phyloP scores from a whole-genome alignment of 2,329 filamentous ascomycete species.

The Calycina herbarum region DNA sequence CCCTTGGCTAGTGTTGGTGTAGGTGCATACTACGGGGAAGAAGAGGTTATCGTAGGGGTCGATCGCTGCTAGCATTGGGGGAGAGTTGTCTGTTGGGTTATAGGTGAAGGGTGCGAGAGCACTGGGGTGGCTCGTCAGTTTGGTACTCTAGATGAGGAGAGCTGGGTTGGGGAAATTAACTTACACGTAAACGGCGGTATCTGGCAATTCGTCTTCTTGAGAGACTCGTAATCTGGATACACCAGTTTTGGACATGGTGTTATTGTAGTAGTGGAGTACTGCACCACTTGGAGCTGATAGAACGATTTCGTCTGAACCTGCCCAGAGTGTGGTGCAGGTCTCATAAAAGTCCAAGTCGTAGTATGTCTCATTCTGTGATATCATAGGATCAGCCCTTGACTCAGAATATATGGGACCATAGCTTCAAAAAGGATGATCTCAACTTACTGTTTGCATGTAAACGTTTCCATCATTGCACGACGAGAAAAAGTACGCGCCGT shows the following conservation, averaged over 20 bases:
- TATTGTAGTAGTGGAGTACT: conserved; percentile 39
- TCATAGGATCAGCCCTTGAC: no score
- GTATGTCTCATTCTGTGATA: conserved; percentile 19
- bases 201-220: conserved; percentile 10
- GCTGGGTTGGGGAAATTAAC: no score
- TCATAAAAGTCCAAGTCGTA: conserved; percentile 14
- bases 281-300: conserved; percentile 26
- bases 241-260: conserved; percentile 38
- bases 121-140: no score
- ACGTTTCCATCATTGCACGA: conserved; percentile 41
- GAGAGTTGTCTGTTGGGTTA: no score
- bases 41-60: conserved; percentile 33
- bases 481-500: conserved; percentile 29
- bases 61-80: conserved; percentile 1
- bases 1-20: conserved; percentile 8
- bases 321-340: conserved; percentile 29
- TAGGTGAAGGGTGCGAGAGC: conserved; percentile 1
- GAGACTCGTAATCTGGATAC: conserved; percentile 37
- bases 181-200: not conserved
- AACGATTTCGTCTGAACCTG: conserved; percentile 24
- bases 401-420: no score
- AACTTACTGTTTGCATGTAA: conserved; percentile 24
- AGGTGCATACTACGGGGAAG: conserved; percentile 35
- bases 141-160: no score
- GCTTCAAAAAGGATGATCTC: no score